A percentile compares a stretch with the other conserved stretches of the same genome.
Evolutionary conservation across 1,284 basidiomycete species (phyloP).

Genomic region (Fistulinella staudtii): DNA sequence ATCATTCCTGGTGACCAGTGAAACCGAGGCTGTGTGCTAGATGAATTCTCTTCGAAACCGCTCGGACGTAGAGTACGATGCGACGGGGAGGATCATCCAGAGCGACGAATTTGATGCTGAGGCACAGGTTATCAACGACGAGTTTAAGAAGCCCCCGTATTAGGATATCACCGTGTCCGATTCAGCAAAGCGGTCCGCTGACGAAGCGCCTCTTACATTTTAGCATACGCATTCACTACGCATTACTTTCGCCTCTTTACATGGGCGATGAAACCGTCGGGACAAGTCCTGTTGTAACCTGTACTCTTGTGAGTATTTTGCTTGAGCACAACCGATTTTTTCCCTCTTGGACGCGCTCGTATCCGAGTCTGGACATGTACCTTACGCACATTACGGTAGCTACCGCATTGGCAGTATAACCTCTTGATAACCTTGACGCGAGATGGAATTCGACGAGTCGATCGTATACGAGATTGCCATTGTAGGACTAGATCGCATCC

Average conservation of each 20-base stretch:
- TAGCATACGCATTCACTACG: no score
- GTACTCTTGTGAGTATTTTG: neutral
- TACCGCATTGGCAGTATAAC: no score
- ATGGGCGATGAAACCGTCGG: neutral
- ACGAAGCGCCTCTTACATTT: neutral
- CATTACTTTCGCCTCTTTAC: neutral
- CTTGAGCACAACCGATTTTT: neutral
- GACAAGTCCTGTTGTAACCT: neutral
- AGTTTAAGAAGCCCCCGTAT: constrained; percentile 62
- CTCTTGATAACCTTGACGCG: no score
- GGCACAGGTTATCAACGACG: constrained; percentile 50
- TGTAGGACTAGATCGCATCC: no score
- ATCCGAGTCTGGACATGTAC: neutral
- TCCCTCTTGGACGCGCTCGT: constrained; percentile 1
- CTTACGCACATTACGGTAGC: neutral
- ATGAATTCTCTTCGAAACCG: constrained; percentile 58
- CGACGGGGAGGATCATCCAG: constrained; percentile 43
- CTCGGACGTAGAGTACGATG: constrained; percentile 48
- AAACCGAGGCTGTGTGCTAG: constrained; percentile 23
- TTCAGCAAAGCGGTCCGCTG: neutral
- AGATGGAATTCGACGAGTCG: no score
- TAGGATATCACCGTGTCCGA: constrained; percentile 23
- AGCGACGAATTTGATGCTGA: constrained; percentile 50
- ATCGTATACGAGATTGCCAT: no score
- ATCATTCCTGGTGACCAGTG: neutral